Evolutionary conservation across 2,329 filamentous ascomycete species (phyloP), one percentile per base, ranked within the genome.

Genomic region (Venturia carpophila): DNA sequence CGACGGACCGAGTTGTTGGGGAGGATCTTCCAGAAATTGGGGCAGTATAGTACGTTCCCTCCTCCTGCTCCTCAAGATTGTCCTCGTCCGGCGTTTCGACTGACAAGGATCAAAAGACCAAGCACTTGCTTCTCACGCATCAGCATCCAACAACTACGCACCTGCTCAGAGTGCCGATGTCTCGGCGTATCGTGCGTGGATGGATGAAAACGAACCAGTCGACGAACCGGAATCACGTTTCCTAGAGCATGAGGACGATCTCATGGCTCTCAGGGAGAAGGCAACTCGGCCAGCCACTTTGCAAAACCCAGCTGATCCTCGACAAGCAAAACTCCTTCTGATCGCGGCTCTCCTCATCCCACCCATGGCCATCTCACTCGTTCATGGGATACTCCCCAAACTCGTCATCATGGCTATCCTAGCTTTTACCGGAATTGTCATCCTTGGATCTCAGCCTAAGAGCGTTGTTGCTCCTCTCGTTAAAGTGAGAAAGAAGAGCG

Each of bases 1-100:
- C 82, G 67, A 83, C 43, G 83, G 70, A 85, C 82, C 0, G 82
- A 86, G 60, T 74, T 88, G 5, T 72, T 90, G 5, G 83, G 83
- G 17, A 80, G 83, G 68, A 85, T 90, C 64, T 87, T 83, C 19
- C 81, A 83, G 68, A 90, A 90, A 72, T 75, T 89, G 10, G 81
- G 82, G 41, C 85, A 89, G 70, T 91, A 90, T 71, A 87, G 86
- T 88, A 75, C 73, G 83, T 24, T n/a, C 21, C 21, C n/a, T 47
- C 10, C 39, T 34, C 30, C 30, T 34, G 6, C 30, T 34, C 30
- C 6, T 34, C 30, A 34, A 6, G 30, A 41, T 41, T 24, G 21
- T 39, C 11, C 17, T 21, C 9, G 1, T 13, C 30, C n/a, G 30
- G 34, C 13, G 11, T 19, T 3, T 27, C 39, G 15, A 41, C 64